phyloP scores from a whole-genome alignment of 2,329 filamentous ascomycete species.

The Colletotrichum sublineola region DNA sequence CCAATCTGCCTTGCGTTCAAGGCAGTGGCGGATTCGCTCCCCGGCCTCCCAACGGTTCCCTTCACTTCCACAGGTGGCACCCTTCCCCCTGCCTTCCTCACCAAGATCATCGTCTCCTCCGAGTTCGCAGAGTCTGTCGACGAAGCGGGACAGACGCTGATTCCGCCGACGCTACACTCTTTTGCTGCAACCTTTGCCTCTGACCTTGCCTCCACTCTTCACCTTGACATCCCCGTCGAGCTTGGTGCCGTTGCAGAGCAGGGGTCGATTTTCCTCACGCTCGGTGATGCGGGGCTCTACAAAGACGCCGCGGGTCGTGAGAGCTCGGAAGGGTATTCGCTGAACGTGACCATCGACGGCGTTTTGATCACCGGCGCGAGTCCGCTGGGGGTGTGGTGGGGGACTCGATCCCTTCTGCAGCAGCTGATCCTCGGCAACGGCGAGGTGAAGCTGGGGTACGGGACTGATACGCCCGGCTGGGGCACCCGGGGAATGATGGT shows the following conservation, averaged over 20 bases:
- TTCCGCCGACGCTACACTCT: slow-evolving; percentile 62
- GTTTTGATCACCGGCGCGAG: slow-evolving; percentile 65
- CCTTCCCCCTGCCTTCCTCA: slow-evolving; percentile 48
- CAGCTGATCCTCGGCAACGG: slow-evolving; percentile 58
- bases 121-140: slow-evolving; percentile 57
- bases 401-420: slow-evolving; percentile 67
- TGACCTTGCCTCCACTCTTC: slow-evolving; percentile 50
- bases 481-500: slow-evolving; percentile 60
- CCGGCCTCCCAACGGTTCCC: slow-evolving; percentile 53
- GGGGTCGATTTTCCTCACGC: slow-evolving; percentile 60
- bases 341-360: slow-evolving; percentile 56
- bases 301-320: slow-evolving; percentile 59
- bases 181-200: slow-evolving; percentile 62
- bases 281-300: slow-evolving; percentile 56
- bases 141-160: slow-evolving; percentile 61
- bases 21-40: slow-evolving; percentile 16
- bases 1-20: not conserved
- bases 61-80: slow-evolving; percentile 47
- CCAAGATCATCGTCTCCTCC: slow-evolving; percentile 59
- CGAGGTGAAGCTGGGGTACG: slow-evolving; percentile 57
- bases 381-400: slow-evolving; percentile 70
- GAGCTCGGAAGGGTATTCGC: slow-evolving; percentile 64
- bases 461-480: slow-evolving; percentile 65
- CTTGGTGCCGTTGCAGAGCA: slow-evolving; percentile 44
- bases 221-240: slow-evolving; percentile 49